These are phyloP conservation scores for Guadua angustifolia DNA, from an alignment of 176 grass and related monocot genomes.

Conservation along the genomic window DNA sequence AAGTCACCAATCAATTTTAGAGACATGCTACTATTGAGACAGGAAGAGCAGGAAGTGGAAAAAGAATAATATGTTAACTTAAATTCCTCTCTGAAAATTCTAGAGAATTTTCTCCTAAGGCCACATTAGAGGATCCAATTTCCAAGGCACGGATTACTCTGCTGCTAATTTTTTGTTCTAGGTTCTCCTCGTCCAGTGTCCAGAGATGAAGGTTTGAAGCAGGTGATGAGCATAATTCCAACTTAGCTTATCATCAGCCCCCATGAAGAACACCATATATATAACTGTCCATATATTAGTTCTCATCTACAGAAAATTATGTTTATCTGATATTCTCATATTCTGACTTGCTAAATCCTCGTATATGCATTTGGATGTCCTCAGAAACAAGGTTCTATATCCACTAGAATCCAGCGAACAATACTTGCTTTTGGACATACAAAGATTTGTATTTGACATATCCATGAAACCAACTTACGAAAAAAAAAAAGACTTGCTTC, in stretches of 20 bases:
- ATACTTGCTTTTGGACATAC: neutral
- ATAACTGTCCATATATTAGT: neutral
- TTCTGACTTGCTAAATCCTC: neutral
- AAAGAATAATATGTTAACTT: neutral
- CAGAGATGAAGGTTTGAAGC: conserved; percentile 15
- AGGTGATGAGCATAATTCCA: conserved; percentile 26
- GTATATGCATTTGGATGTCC: conserved; percentile 8
- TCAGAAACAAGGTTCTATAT: neutral
- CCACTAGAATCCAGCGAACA: neutral
- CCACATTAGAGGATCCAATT: neutral
- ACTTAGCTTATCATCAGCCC: neutral
- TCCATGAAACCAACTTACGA: neutral
- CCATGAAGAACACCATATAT: neutral
- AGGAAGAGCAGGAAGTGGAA: neutral
- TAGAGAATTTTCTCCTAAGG: neutral
- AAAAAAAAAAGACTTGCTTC: neutral
- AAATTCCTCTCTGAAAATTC: conserved; percentile 22
- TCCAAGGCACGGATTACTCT: conserved; percentile 13
- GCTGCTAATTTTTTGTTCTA: neutral
- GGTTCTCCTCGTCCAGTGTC: neutral
- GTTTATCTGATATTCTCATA: neutral
- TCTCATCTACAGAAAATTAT: neutral
- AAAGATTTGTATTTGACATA: neutral
- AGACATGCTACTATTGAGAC: neutral
- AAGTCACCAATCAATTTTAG: conserved; percentile 34